Conservation (phyloP, 2,329 filamentous ascomycete species). For the Fusarium pseudograminearum region DNA sequence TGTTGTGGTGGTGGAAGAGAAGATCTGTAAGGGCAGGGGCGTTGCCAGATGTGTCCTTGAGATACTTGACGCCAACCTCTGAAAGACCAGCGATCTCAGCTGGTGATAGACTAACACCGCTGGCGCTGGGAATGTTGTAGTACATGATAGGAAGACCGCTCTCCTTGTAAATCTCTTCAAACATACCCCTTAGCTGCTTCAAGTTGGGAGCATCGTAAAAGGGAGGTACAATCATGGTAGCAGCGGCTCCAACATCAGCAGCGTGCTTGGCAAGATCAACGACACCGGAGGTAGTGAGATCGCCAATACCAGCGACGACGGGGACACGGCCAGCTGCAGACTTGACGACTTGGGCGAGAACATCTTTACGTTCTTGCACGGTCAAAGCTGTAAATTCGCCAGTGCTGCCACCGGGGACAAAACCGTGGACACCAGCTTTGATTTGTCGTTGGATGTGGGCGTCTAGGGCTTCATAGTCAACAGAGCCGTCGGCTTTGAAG, state of each 20-base stretch:
- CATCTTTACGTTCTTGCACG: constrained; percentile 59
- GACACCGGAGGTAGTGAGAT: constrained; percentile 53
- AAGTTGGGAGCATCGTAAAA: constrained; percentile 61
- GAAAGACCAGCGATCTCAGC: constrained; percentile 58
- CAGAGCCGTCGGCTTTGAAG: constrained; percentile 57
- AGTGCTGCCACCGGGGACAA: constrained; percentile 62
- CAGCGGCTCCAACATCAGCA: constrained; percentile 53
- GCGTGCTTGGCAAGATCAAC: constrained; percentile 51
- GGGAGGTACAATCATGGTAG: constrained; percentile 63
- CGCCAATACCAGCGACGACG: constrained; percentile 59
- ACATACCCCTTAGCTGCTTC: constrained; percentile 51
- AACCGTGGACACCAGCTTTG: constrained; percentile 59
- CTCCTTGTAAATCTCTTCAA: constrained; percentile 56
- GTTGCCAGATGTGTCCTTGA: constrained; percentile 66
- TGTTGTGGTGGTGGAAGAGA: constrained; percentile 55
- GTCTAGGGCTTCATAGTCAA: constrained; percentile 52
- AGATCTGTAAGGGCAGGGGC: constrained; percentile 63
- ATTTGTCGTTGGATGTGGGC: constrained; percentile 61
- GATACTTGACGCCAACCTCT: constrained; percentile 61
- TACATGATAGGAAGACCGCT: constrained; percentile 60
- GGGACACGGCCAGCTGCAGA: constrained; percentile 56
- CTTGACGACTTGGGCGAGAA: constrained; percentile 53
- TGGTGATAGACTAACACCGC: constrained; percentile 57
- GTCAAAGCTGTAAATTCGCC: constrained; percentile 62
- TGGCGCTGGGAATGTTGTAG: constrained; percentile 64